Evolutionary conservation across 2,329 filamentous ascomycete species (phyloP).

Genomic region (Penicillium sp.): DNA sequence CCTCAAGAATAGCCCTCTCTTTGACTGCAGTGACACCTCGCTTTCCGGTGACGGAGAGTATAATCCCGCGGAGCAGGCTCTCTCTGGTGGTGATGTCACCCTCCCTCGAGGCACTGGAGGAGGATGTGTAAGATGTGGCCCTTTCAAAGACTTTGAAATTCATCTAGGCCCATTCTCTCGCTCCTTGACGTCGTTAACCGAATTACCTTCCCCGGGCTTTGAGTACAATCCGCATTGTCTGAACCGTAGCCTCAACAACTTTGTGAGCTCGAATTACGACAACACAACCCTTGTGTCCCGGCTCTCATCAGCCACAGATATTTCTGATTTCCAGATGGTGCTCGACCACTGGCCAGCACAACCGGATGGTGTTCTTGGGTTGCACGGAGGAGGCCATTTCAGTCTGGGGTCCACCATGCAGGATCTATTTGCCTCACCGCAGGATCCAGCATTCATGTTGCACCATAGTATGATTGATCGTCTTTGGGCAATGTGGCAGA

Average conservation of each 20-base stretch:
- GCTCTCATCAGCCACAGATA: slow-evolving; percentile 17
- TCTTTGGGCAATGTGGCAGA: slow-evolving; percentile 45
- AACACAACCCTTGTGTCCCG: slow-evolving; percentile 16
- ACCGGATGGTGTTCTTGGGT: slow-evolving; percentile 26
- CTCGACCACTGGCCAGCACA: slow-evolving; percentile 32
- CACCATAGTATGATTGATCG: slow-evolving; percentile 46
- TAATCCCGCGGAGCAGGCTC: slow-evolving; percentile 19
- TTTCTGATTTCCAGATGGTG: slow-evolving; percentile 29
- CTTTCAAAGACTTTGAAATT: slow-evolving; percentile 33
- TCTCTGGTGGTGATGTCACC: slow-evolving; percentile 30
- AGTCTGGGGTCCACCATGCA: slow-evolving; percentile 40
- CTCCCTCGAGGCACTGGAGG: slow-evolving; percentile 37
- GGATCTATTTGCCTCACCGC: slow-evolving; percentile 43
- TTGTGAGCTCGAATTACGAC: slow-evolving; percentile 24
- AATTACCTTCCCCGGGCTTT: slow-evolving; percentile 16
- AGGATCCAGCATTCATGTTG: slow-evolving; percentile 43
- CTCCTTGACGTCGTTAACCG: slow-evolving; percentile 7
- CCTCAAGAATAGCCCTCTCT: slow-evolving; percentile 40
- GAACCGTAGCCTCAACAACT: slow-evolving; percentile 21
- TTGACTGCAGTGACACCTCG: slow-evolving; percentile 43
- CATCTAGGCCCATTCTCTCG: slow-evolving; percentile 25
- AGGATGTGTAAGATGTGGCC: slow-evolving; percentile 33
- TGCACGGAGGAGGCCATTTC: slow-evolving; percentile 44
- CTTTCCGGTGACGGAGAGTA: slow-evolving; percentile 43
- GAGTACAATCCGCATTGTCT: slow-evolving; percentile 27